phyloP scores from a whole-genome alignment of 768 basidiomycete species.

The Macrolepiota albuminosa region DNA sequence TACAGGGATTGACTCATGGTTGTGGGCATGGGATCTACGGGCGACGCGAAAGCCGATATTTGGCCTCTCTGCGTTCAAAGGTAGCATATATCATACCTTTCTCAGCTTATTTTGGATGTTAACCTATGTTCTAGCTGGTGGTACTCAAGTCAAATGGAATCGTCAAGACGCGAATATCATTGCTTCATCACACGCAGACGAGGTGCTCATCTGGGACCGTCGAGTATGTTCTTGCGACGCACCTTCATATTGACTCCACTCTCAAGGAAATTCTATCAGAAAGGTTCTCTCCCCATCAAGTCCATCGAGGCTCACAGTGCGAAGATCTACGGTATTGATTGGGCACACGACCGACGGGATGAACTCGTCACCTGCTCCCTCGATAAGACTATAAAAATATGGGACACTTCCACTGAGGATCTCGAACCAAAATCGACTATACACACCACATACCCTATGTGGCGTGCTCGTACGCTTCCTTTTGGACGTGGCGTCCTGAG shows the following conservation, averaged over 20 bases:
- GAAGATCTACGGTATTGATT: constrained; percentile 97
- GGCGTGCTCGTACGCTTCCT: constrained; percentile 89
- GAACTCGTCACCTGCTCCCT: constrained; percentile 93
- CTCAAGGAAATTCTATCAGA: constrained; percentile 37
- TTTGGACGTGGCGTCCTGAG: constrained; percentile 88
- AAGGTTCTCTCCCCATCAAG: constrained; percentile 80
- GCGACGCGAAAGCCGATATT: constrained; percentile 65
- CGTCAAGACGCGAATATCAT: constrained; percentile 79
- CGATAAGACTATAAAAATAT: constrained; percentile 89
- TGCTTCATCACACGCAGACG: constrained; percentile 84
- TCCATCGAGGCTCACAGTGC: constrained; percentile 78
- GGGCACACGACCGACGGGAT: constrained; percentile 71
- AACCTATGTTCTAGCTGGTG: constrained; percentile 53
- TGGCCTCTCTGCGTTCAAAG: constrained; percentile 54
- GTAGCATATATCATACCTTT: constrained; percentile 17
- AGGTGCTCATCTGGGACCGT: constrained; percentile 92
- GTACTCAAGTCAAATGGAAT: constrained; percentile 98
- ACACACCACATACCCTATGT: constrained; percentile 82
- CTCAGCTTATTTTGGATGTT: neutral
- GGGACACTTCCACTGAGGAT: constrained; percentile 44
- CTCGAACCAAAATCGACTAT: constrained; percentile 47
- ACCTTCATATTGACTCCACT: neutral
- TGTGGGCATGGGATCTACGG: constrained; percentile 92
- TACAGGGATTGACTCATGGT: constrained; percentile 89
- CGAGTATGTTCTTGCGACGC: constrained; percentile 47